Percentiles rank a stretch among this genome's conserved stretches.
Evolutionary conservation across 371 early-diverging fungal species (phyloP).

Genomic region (Dichotomocladium elegans): DNA sequence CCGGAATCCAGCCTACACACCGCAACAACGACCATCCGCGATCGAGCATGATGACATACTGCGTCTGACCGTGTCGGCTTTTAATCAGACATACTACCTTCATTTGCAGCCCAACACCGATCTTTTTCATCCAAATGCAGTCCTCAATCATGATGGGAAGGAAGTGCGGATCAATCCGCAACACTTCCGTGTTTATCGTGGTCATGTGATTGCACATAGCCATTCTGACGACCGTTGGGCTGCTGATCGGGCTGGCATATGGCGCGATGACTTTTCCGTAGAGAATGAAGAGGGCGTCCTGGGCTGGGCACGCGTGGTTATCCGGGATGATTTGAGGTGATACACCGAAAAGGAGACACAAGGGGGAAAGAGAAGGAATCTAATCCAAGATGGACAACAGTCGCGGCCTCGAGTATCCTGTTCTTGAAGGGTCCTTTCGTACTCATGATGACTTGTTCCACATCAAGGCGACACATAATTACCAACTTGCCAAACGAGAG

Average conservation of each 20-base stretch:
- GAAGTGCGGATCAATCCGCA: constrained; percentile 19
- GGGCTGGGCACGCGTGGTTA: constrained; percentile 71
- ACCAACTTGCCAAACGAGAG: constrained; percentile 52
- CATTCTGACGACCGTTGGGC: constrained; percentile 33
- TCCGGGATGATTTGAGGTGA: constrained; percentile 53
- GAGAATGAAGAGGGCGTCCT: constrained; percentile 34
- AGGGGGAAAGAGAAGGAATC: background rate
- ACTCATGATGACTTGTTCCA: constrained; percentile 57
- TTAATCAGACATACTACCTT: constrained; percentile 70
- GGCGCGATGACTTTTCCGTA: constrained; percentile 21
- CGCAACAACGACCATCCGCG: constrained; percentile 12
- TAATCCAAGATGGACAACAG: constrained; percentile 4
- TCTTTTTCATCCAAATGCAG: constrained; percentile 72
- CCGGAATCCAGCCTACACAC: constrained; percentile 25
- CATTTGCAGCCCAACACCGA: constrained; percentile 73
- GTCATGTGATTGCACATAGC: constrained; percentile 26
- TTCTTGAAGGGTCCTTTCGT: constrained; percentile 67
- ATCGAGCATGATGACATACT: constrained; percentile 57
- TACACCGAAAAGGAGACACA: too few relatives aligned
- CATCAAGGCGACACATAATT: constrained; percentile 57
- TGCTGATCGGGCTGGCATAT: constrained; percentile 27
- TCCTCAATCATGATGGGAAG: constrained; percentile 20
- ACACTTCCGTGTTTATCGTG: constrained; percentile 37
- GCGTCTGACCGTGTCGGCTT: constrained; percentile 61
- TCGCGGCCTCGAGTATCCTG: constrained; percentile 31